Percentiles rank a stretch among this genome's conserved stretches.
Evolutionary conservation across 345 rosid genomes (phyloP).

Genomic region (Melaleuca quinquenervia): DNA sequence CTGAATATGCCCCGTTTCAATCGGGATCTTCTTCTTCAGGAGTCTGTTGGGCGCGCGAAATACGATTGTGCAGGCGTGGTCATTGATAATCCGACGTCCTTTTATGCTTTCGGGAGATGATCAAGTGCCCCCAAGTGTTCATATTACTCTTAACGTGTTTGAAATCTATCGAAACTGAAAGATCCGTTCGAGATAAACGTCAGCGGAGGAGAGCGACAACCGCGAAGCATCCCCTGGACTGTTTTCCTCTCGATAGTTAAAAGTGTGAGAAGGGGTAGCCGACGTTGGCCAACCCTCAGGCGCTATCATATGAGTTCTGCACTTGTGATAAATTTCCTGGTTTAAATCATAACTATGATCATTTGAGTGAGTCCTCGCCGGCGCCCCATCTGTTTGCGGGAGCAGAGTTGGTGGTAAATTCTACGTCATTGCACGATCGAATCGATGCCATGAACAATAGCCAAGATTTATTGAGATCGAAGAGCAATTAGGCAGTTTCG

Average conservation of each 20-base stretch:
- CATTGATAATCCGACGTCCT: background rate
- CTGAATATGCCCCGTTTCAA: background rate
- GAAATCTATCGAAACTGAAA: background rate
- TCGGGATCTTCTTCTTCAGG: background rate
- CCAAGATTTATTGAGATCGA: background rate
- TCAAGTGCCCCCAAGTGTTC: background rate
- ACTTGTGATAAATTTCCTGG: accelerated
- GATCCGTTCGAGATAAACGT: background rate
- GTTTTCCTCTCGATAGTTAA: background rate
- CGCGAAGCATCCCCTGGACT: background rate
- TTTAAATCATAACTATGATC: accelerated
- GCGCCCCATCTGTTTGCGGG: background rate
- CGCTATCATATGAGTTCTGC: accelerated
- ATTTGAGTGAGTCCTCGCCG: background rate
- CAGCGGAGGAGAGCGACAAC: background rate
- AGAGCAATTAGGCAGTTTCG: background rate
- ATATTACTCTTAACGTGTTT: background rate
- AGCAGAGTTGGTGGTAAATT: background rate
- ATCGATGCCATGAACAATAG: background rate
- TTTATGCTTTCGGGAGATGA: background rate
- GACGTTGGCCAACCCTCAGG: background rate
- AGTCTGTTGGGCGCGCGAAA: background rate
- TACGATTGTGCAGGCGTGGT: background rate
- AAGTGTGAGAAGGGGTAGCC: background rate
- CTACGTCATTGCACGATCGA: background rate